These are phyloP conservation scores for Lentithecium fluviatile DNA, from an alignment of 495 filamentous ascomycete species.

Conservation along the genomic window DNA sequence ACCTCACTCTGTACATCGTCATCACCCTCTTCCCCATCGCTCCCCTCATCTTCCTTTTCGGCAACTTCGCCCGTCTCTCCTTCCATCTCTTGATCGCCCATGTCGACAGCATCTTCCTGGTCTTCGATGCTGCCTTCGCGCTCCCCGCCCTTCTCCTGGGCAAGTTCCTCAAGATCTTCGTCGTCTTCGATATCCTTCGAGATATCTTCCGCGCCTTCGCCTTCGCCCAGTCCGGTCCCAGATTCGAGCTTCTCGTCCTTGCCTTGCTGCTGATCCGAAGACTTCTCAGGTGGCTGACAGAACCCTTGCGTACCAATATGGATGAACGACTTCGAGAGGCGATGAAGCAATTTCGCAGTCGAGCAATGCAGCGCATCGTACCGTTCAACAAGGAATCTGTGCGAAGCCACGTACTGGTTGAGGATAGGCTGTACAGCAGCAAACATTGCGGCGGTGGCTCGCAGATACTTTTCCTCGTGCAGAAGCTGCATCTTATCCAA, in stretches of 20 bases:
- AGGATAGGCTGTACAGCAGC: slow-evolving; percentile 70
- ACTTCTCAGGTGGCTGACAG: slow-evolving; percentile 80
- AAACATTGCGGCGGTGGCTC: slow-evolving; percentile 47
- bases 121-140: slow-evolving; percentile 51
- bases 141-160: slow-evolving; percentile 60
- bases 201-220: slow-evolving; percentile 92
- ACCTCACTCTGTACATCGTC: slow-evolving; percentile 82
- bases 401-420: slow-evolving; percentile 66
- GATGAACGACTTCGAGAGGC: slow-evolving; percentile 70
- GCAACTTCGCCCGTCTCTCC: slow-evolving; percentile 68
- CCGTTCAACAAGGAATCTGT: slow-evolving; percentile 51
- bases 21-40: slow-evolving; percentile 51
- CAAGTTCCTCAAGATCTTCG: slow-evolving; percentile 88
- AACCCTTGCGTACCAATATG: slow-evolving; percentile 81
- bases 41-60: slow-evolving; percentile 54
- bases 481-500: slow-evolving; percentile 11
- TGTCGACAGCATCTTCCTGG: slow-evolving; percentile 81
- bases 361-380: slow-evolving; percentile 62
- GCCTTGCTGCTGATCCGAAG: slow-evolving; percentile 57
- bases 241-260: slow-evolving; percentile 75
- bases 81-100: slow-evolving; percentile 87
- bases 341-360: slow-evolving; percentile 69
- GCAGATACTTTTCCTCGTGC: slow-evolving; percentile 4
- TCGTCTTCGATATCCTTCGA: slow-evolving; percentile 93
- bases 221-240: slow-evolving; percentile 96